A percentile compares a stretch with the other conserved stretches of the same genome.
Conservation (phyloP, 2,329 filamentous ascomycete genomes). For the Rhynchosporium secalis region DNA sequence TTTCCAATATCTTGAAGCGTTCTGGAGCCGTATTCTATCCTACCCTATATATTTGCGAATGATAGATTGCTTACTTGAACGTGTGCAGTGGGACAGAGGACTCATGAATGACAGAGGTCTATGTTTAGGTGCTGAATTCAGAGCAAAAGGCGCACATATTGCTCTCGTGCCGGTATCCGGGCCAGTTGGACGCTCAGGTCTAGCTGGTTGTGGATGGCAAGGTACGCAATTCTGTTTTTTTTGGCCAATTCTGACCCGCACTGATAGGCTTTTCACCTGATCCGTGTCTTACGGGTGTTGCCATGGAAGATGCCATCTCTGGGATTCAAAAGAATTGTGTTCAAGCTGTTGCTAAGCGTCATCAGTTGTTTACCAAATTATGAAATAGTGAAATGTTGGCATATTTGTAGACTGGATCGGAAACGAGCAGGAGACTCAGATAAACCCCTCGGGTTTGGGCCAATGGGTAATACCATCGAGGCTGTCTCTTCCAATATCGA, state of each 20-base stretch:
- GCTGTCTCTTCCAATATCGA: constrained; percentile 72
- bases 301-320: constrained; percentile 39
- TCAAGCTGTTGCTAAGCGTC: constrained; percentile 41
- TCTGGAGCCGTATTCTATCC: no score
- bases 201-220: constrained; percentile 47
- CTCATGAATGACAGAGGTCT: constrained; percentile 54
- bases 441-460: constrained; percentile 58
- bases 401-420: constrained; percentile 41
- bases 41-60: no score
- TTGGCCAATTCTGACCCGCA: not conserved
- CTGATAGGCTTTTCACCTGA: constrained; percentile 36
- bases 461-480: constrained; percentile 47
- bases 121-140: constrained; percentile 59
- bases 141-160: constrained; percentile 73
- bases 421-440: constrained; percentile 54
- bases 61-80: no score
- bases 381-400: not conserved
- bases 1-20: no score
- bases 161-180: constrained; percentile 55
- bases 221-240: not conserved
- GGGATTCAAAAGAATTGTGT: constrained; percentile 41
- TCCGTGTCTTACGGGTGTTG: constrained; percentile 40
- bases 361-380: no score
- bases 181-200: constrained; percentile 49
- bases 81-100: constrained; percentile 55